These are phyloP conservation scores for Microstroma glucosiphilum DNA, from an alignment of 1,284 basidiomycete genomes.

Conservation along the genomic window DNA sequence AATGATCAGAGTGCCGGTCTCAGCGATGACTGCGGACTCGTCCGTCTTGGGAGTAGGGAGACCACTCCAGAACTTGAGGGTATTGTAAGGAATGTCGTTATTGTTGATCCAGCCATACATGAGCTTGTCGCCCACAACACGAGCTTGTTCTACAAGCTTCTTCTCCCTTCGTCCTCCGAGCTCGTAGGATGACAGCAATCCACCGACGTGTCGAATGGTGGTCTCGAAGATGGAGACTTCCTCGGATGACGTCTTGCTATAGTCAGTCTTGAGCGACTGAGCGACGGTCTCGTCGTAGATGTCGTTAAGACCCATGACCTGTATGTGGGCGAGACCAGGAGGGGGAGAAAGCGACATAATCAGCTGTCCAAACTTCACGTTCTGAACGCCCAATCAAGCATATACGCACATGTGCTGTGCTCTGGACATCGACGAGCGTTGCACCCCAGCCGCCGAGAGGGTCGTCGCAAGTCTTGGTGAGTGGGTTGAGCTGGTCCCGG, in stretches of 20 bases:
- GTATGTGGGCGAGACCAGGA: background rate
- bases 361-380: too few relatives aligned
- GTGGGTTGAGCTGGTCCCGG: conserved; percentile 21
- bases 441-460: conserved; percentile 42
- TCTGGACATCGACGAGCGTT: conserved; percentile 36
- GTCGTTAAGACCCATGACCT: conserved; percentile 38
- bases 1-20: conserved; percentile 34
- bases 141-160: conserved; percentile 35
- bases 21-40: conserved; percentile 27
- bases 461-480: conserved; percentile 22
- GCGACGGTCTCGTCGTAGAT: conserved; percentile 23
- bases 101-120: conserved; percentile 31
- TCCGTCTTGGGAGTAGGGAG: conserved; percentile 17
- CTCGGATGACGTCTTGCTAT: conserved; percentile 20
- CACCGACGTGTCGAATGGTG: conserved; percentile 43
- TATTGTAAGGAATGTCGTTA: conserved; percentile 37
- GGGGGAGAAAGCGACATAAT: too few relatives aligned
- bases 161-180: conserved; percentile 30
- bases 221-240: conserved; percentile 40
- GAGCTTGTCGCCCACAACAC: conserved; percentile 31
- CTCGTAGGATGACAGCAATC: conserved; percentile 39
- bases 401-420: conserved; percentile 17
- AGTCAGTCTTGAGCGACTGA: conserved; percentile 27
- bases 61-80: conserved; percentile 29
- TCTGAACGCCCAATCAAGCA: too few relatives aligned